Evolutionary conservation across 108 stramenopile species (phyloP), one percentile per base, ranked within the genome.

Genomic region (Cyclostephanos tholiformis): DNA sequence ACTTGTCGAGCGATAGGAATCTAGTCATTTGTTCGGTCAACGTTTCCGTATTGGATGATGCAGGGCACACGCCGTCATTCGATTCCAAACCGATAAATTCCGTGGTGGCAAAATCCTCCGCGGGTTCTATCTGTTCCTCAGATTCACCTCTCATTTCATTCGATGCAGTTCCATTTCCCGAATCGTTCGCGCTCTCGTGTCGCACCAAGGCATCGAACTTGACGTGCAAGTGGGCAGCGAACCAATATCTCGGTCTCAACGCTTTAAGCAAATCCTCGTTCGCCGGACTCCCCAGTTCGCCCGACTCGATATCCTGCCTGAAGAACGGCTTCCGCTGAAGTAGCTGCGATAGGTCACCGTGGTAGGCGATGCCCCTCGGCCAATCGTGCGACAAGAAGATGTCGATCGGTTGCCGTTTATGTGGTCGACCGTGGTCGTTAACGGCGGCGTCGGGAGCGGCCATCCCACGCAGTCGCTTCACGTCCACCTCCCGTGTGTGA

Each of bases 1-100:
- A 97, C 76, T 99, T 99, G 84, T 99, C 99, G 22, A 99, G 80
- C 19, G 98, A 96, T 43, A 99, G 75, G 78, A 99, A 99, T 0
- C 86, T 85, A 2, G 99, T 99, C 77, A 92, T 87, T 67, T 80
- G 88, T 10, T 93, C 88, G 32, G 90, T 88, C 65, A 94, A 39
- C 20, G 80, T 66, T 61, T 81, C 73, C 16, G 61, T 65, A 35
- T 81, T 81, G 38, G 67, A 61, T 17, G 76, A 65, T 38, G 82
- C 74, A 16, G 75, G 75, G 13, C 69, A 79, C 41, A 62, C 39
- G 57, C 88, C 87, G 14, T 71, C 68, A 25, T 76, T 78, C 25
- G 86, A 79, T 82, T 90, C 89, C 59, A 88, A 36, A 29, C 71
- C 79, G 56, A 72, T 69, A 74, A 92, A 89, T 13, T 77, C 41